phyloP scores from a whole-genome alignment of 805 yeast species.

The Candida glaebosa region DNA sequence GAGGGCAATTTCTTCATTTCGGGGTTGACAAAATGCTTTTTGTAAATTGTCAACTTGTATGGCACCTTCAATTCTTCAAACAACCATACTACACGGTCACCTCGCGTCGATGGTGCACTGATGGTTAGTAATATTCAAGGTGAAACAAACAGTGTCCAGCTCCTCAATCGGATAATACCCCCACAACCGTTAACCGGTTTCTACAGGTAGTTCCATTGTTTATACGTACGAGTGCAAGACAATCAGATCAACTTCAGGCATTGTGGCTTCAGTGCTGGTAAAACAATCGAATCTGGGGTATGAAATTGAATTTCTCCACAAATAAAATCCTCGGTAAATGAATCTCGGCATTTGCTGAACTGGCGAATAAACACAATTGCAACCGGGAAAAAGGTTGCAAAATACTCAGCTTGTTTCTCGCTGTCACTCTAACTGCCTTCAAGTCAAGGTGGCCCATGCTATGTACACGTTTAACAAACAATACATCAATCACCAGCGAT shows the following conservation, averaged over 20 bases:
- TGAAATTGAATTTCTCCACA: too few species aligned
- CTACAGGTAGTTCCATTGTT: background rate
- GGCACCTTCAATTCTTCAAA: conserved; percentile 29
- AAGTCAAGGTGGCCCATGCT: too few species aligned
- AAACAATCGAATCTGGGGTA: too few species aligned
- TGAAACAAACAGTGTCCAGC: background rate
- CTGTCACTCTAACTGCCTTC: too few species aligned
- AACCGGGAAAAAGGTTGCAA: too few species aligned
- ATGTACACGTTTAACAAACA: too few species aligned
- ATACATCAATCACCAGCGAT: too few species aligned
- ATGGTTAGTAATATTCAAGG: conserved; percentile 7
- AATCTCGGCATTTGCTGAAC: background rate
- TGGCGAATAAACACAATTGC: too few species aligned
- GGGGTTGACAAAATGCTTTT: conserved; percentile 13
- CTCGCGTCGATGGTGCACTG: conserved; percentile 30
- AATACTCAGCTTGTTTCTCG: too few species aligned
- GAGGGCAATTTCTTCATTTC: conserved; percentile 28
- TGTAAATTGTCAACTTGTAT: conserved; percentile 28
- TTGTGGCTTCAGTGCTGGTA: background rate
- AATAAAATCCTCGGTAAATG: background rate
- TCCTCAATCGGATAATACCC: too few species aligned
- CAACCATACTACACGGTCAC: conserved; percentile 33
- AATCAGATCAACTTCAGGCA: conserved; percentile 1
- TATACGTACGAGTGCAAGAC: conserved; percentile 2
- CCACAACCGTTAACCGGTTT: too few species aligned